Percentiles rank a stretch among this genome's conserved stretches.
These are phyloP conservation scores for Aureobasidium sp. DNA, from an alignment of 2,329 filamentous ascomycete genomes.

Conservation along the genomic window DNA sequence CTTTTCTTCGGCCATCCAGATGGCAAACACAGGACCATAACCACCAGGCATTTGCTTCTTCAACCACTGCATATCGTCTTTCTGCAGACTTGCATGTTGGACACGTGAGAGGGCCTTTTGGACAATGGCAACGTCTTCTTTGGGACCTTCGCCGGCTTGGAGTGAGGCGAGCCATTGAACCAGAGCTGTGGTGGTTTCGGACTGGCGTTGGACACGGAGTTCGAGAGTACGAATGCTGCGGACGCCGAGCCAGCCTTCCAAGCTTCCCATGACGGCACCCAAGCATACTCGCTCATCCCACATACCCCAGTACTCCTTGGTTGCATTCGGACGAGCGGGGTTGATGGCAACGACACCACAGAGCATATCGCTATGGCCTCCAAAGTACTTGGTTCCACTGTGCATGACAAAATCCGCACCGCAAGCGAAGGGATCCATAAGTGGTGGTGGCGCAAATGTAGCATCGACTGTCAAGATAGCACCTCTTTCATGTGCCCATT, in stretches of 20 bases:
- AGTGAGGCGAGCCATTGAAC: constrained; percentile 61
- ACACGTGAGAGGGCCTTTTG: constrained; percentile 51
- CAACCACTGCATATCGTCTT: constrained; percentile 61
- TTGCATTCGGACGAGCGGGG: constrained; percentile 42
- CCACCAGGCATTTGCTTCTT: constrained; percentile 82
- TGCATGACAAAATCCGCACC: constrained; percentile 89
- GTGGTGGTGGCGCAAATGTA: constrained; percentile 83
- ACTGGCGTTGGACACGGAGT: constrained; percentile 70
- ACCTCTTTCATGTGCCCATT: constrained; percentile 61
- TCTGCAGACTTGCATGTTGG: constrained; percentile 73
- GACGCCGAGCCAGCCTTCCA: constrained; percentile 89
- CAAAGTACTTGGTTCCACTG: constrained; percentile 90
- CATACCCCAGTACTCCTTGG: constrained; percentile 42
- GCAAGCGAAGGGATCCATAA: constrained; percentile 74
- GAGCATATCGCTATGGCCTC: constrained; percentile 88
- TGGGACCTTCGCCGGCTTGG: constrained; percentile 30
- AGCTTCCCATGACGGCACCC: constrained; percentile 75
- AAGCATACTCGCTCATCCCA: constrained; percentile 63
- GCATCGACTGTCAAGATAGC: constrained; percentile 77
- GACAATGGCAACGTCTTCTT: constrained; percentile 37
- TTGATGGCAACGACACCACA: constrained; percentile 71
- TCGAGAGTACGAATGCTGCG: constrained; percentile 79
- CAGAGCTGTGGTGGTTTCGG: constrained; percentile 57
- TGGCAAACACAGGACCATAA: constrained; percentile 78
- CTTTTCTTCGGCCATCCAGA: constrained; percentile 53